These are phyloP conservation scores for Didymosphaeria variabile DNA, from an alignment of 2,329 filamentous ascomycete species.

Conservation along the genomic window DNA sequence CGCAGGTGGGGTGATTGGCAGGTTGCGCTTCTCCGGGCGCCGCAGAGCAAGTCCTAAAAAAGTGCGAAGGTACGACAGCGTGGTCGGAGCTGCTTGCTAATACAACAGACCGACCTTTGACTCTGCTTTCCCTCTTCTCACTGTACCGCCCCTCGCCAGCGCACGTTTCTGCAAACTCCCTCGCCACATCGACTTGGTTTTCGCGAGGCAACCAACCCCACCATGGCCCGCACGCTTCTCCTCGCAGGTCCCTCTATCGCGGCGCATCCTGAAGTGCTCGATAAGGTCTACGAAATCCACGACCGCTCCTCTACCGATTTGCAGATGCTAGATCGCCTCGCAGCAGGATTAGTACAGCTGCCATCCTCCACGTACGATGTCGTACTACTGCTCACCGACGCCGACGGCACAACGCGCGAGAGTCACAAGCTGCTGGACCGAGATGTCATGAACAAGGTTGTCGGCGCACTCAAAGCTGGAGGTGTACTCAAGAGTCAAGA, in stretches of 20 bases:
- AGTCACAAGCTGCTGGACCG: slow-evolving; percentile 71
- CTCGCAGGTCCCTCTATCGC: slow-evolving; percentile 91
- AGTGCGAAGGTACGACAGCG: slow-evolving; percentile 19
- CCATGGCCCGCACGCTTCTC: slow-evolving; percentile 72
- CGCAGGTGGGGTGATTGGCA: no score
- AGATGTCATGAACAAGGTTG: slow-evolving; percentile 73
- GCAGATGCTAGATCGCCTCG: slow-evolving; percentile 96
- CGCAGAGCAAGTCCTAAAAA: slow-evolving; percentile 35
- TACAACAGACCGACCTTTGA: slow-evolving; percentile 11
- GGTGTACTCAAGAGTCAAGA: slow-evolving; percentile 76
- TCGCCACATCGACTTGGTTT: neutral
- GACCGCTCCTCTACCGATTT: slow-evolving; percentile 83
- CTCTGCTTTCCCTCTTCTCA: neutral
- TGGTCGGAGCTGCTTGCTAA: slow-evolving; percentile 26
- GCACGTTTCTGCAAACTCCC: neutral
- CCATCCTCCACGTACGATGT: slow-evolving; percentile 81
- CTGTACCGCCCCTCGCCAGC: neutral
- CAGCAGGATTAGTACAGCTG: slow-evolving; percentile 80
- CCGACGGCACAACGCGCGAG: slow-evolving; percentile 70
- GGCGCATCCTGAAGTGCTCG: slow-evolving; percentile 80
- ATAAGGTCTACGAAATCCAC: slow-evolving; percentile 73
- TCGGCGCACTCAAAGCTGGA: slow-evolving; percentile 74
- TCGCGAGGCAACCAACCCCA: slow-evolving; percentile 23
- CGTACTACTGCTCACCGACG: slow-evolving; percentile 83
- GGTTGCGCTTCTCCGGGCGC: slow-evolving; percentile 29